Conservation (phyloP, 345 rosid species). For the Gossypium anomalum region DNA sequence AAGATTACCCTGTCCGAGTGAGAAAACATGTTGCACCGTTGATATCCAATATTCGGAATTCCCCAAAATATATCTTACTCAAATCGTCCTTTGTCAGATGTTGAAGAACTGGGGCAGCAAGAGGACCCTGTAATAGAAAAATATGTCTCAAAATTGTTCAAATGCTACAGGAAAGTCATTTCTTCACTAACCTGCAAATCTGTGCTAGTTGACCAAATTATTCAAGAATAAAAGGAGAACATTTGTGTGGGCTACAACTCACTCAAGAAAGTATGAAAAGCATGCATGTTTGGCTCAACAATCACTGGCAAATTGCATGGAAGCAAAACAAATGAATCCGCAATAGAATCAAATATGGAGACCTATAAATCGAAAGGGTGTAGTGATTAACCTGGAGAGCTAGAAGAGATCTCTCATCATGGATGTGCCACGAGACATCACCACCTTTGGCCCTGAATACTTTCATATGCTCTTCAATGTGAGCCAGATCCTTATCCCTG, state of each 20-base stretch:
- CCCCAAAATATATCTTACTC: conserved; percentile 93
- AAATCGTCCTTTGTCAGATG: conserved; percentile 81
- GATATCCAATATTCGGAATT: conserved; percentile 74
- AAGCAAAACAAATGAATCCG: conserved; percentile 3
- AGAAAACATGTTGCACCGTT: conserved; percentile 79
- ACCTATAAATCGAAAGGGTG: not conserved
- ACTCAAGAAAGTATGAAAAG: not conserved
- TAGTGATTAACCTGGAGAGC: conserved; percentile 75
- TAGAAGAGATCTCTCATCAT: conserved; percentile 97
- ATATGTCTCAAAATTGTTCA: not conserved
- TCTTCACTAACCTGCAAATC: not conserved
- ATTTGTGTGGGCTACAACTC: not conserved
- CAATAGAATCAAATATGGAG: not conserved
- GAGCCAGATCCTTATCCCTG: conserved; percentile 32
- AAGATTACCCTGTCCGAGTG: conserved; percentile 86
- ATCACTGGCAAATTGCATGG: not conserved
- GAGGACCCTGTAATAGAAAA: conserved; percentile 67
- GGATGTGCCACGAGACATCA: conserved; percentile 93
- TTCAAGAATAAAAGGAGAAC: not conserved
- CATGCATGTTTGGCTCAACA: not conserved
- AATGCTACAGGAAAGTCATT: not conserved
- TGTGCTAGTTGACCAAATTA: not conserved
- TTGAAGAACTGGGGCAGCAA: conserved; percentile 89
- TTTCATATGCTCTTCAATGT: conserved; percentile 36
- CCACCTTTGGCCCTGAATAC: conserved; percentile 90